A percentile compares a stretch with the other conserved stretches of the same genome.
Conservation (phyloP, 2,329 filamentous ascomycete genomes). For the Tothia fuscella region DNA sequence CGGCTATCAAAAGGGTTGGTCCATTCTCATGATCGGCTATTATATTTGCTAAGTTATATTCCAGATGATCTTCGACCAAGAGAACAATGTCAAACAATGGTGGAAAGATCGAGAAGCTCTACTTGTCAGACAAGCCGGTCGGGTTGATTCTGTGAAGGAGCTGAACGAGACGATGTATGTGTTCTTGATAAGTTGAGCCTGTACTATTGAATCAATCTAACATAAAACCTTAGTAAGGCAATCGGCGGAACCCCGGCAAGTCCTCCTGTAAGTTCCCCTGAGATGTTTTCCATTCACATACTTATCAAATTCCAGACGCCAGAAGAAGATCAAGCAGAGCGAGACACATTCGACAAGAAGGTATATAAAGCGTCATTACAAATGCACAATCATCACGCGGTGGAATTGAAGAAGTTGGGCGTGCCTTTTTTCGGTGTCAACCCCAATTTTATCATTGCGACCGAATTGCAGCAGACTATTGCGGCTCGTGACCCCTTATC, state of each 20-base stretch:
- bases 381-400: constrained; percentile 47
- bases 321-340: constrained; percentile 41
- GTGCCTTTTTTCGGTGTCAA: constrained; percentile 50
- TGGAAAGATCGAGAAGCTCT: constrained; percentile 41
- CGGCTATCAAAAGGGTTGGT: constrained; percentile 7
- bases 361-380: constrained; percentile 46
- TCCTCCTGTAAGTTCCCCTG: constrained; percentile 10
- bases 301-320: constrained; percentile 22
- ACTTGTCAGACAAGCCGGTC: constrained; percentile 37
- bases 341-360: constrained; percentile 48
- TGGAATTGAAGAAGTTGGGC: constrained; percentile 43
- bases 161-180: constrained; percentile 44
- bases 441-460: constrained; percentile 28
- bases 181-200: neutral
- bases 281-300: neutral
- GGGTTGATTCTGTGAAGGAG: constrained; percentile 41
- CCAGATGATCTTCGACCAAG: constrained; percentile 50
- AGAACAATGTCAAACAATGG: constrained; percentile 51
- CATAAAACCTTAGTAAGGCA: constrained; percentile 12
- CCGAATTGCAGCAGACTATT: constrained; percentile 13
- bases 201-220: neutral
- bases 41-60: neutral
- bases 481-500: constrained; percentile 14
- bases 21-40: constrained; percentile 28
- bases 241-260: constrained; percentile 13